Base-by-base conservation (phyloP, 192 early-diverging fungal species). In the Geosiphon pyriformis region DNA sequence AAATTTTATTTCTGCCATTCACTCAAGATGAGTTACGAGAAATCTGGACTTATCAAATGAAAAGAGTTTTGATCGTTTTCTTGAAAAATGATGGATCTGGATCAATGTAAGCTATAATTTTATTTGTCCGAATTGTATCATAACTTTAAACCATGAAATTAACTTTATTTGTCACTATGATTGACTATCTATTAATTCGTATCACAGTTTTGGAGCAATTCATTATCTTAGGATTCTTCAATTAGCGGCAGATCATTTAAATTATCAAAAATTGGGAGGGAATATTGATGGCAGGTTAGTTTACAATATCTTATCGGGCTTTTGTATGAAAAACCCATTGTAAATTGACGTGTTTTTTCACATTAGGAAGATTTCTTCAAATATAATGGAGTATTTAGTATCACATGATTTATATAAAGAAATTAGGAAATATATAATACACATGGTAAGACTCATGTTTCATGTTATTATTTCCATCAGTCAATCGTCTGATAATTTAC, bases 11-110 rank as follows among this genome's bases (percentile, higher is more conserved):
- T 48, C 0, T 57, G 4, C 65, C 65, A 37, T 67, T 67, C 29
- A 27, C n/a, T 31, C 47, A 33, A 27, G 65, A 65, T 47, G 73
- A 75, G 15, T 42, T 71, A 29, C 55, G 60, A 3, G 56, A 49
- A 23, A 48, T 30, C 47, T 58, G 72, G 76, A 57, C 50, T 70
- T 61, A 35, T 26, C 65, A 74, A 64, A 35, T 60, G 54, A 63
- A 60, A 33, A 6, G 30, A 31, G 26, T 22, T 37, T 57, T 67
- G 46, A 0, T 67, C 3, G 47, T 67, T 22, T 67, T 67, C 53
- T 35, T 67, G 35, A 56, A 57, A 57, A 29, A 26, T 46, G 17
- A 57, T 12, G 65, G 54, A 57, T 57, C 27, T 18, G 20, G 53
- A 17, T n/a, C 1, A 0, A 56, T 67, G 63, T 65, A 65, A 65